Conservation (phyloP, 352 stramenopile genomes). For the Globisporangium camurandrum region DNA sequence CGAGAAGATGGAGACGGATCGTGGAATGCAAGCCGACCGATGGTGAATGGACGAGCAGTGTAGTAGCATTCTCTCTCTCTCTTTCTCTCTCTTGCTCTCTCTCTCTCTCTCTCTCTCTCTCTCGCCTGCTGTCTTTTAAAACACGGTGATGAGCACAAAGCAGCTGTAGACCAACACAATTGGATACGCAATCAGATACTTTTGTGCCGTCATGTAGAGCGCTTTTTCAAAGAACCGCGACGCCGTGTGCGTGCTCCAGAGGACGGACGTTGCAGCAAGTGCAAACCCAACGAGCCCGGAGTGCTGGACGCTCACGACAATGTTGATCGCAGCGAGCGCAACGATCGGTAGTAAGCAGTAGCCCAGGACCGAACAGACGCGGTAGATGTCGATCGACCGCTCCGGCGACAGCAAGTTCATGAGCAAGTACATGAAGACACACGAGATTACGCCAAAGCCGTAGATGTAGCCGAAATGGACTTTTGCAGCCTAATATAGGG, state of each 20-base stretch:
- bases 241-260: constrained; percentile 93
- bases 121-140: no score
- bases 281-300: constrained; percentile 70
- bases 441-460: constrained; percentile 96
- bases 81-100: no score
- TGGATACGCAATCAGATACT: constrained; percentile 97
- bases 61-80: no score
- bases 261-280: constrained; percentile 83
- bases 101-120: no score
- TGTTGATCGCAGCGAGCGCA: constrained; percentile 89
- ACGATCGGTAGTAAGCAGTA: constrained; percentile 97
- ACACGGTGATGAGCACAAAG: constrained; percentile 99
- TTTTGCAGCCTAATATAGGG: constrained; percentile 67
- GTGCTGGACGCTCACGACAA: constrained; percentile 87
- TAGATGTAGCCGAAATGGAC: constrained; percentile 99
- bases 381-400: constrained; percentile 89
- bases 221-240: constrained; percentile 96
- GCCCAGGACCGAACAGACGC: constrained; percentile 93
- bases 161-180: constrained; percentile 95
- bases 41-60: no score
- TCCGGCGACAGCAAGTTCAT: constrained; percentile 92
- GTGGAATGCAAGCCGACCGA: no score
- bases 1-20: no score
- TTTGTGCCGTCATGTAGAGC: constrained; percentile 92
- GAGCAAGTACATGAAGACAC: constrained; percentile 92